phyloP scores from a whole-genome alignment of 371 early-diverging fungal genomes.

The Circinella minor region DNA sequence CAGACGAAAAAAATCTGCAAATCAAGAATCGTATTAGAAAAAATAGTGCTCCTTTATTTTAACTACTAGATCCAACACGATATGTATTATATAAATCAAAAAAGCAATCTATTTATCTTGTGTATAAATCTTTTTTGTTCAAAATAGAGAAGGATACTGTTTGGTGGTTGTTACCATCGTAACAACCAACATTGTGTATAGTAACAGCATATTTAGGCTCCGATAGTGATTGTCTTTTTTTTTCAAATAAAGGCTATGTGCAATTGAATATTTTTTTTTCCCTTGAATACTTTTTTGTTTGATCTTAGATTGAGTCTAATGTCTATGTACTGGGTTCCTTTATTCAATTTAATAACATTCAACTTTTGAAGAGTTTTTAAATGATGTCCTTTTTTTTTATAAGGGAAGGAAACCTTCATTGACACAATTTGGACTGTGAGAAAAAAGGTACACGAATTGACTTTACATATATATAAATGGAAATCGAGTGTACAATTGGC shows the following conservation, averaged over 20 bases:
- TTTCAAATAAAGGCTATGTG: background rate
- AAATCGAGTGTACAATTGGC: slow-evolving; percentile 5
- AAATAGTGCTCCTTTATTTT: no score
- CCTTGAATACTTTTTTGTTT: background rate
- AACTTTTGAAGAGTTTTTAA: background rate
- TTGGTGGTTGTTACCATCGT: no score
- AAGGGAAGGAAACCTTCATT: no score
- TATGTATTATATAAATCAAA: no score
- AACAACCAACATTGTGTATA: no score
- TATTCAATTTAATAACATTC: background rate
- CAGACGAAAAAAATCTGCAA: no score
- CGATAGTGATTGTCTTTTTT: background rate
- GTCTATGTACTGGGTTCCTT: background rate
- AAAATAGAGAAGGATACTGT: no score
- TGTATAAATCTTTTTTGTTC: no score
- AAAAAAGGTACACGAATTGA: slow-evolving; percentile 5
- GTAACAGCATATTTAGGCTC: no score
- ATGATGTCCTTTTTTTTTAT: background rate
- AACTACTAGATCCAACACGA: no score
- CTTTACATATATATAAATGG: background rate
- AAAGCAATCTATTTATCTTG: no score
- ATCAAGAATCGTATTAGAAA: no score
- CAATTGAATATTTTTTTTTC: background rate
- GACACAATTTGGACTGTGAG: background rate
- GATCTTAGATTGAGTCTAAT: slow-evolving; percentile 9